These are phyloP conservation scores for Colletotrichum sp. DNA, from an alignment of 2,329 filamentous ascomycete species.

Conservation along the genomic window DNA sequence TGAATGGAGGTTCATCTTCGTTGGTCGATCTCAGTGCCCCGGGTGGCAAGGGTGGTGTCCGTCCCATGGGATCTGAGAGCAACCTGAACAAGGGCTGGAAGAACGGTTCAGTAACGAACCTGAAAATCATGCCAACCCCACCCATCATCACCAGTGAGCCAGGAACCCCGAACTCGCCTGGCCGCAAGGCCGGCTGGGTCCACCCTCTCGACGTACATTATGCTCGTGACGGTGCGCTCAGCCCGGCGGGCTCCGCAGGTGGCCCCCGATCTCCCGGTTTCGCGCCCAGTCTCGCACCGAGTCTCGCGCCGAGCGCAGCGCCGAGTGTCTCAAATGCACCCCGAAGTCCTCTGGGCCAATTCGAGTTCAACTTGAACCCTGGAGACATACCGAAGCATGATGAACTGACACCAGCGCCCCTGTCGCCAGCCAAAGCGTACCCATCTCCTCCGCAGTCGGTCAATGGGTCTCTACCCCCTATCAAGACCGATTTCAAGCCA, in stretches of 20 bases:
- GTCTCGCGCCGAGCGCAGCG: neutral
- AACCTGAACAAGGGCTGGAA: conserved; percentile 42
- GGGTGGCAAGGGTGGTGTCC: conserved; percentile 33
- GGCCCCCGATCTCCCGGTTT: conserved; percentile 23
- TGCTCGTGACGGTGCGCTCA: conserved; percentile 19
- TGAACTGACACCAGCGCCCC: conserved; percentile 15
- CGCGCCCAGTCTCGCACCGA: neutral
- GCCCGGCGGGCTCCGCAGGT: conserved; percentile 21
- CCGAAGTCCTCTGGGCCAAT: conserved; percentile 46
- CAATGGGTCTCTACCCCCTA: conserved; percentile 25
- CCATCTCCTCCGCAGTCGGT: conserved; percentile 42
- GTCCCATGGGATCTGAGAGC: conserved; percentile 42
- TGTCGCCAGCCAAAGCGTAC: conserved; percentile 17
- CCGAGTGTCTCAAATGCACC: conserved; percentile 28
- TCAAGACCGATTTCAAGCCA: conserved; percentile 21
- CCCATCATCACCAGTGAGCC: conserved; percentile 31
- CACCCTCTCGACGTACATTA: conserved; percentile 56
- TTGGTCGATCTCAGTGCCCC: conserved; percentile 46
- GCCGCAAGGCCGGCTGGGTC: conserved; percentile 42
- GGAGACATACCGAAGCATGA: neutral
- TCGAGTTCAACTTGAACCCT: conserved; percentile 38
- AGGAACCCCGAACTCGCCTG: conserved; percentile 35
- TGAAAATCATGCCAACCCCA: conserved; percentile 34
- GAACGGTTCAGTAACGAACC: conserved; percentile 39
- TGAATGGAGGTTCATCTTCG: conserved; percentile 45